phyloP scores from a whole-genome alignment of 2,329 filamentous ascomycete species.

The Sphaerulina vaccinii region DNA sequence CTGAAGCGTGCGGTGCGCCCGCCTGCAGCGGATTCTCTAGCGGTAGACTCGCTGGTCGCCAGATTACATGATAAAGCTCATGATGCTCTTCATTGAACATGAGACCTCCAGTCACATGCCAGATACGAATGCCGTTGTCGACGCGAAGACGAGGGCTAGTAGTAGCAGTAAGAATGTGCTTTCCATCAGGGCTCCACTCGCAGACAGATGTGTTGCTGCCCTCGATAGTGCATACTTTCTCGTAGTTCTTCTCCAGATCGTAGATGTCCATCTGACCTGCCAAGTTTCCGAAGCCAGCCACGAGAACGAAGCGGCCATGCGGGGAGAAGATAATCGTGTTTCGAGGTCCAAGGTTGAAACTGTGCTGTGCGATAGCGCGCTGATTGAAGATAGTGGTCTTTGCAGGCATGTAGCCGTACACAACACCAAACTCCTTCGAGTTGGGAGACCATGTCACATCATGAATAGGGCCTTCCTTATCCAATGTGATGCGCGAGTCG shows the following conservation, averaged over 20 bases:
- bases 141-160: constrained; percentile 93
- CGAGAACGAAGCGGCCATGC: constrained; percentile 85
- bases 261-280: constrained; percentile 98
- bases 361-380: constrained; percentile 77
- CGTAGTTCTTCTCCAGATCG: constrained; percentile 89
- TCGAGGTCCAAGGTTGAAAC: constrained; percentile 80
- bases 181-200: constrained; percentile 95
- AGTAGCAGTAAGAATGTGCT: constrained; percentile 94
- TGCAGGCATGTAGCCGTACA: constrained; percentile 98
- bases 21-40: constrained; percentile 70
- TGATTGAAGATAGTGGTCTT: constrained; percentile 98
- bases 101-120: constrained; percentile 82
- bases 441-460: constrained; percentile 98
- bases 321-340: constrained; percentile 97
- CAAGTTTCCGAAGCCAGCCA: constrained; percentile 95
- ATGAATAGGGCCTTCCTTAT: constrained; percentile 97
- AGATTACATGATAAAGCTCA: constrained; percentile 84
- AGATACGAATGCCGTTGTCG: constrained; percentile 93
- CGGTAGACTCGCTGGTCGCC: constrained; percentile 71
- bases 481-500: constrained; percentile 75
- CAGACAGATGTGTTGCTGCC: constrained; percentile 94
- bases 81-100: constrained; percentile 96
- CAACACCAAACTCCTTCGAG: constrained; percentile 94
- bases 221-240: constrained; percentile 90
- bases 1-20: constrained; percentile 75